Evolutionary conservation across 495 filamentous ascomycete genomes (phyloP).

Genomic region (Hypomontagnella submonticulosa): DNA sequence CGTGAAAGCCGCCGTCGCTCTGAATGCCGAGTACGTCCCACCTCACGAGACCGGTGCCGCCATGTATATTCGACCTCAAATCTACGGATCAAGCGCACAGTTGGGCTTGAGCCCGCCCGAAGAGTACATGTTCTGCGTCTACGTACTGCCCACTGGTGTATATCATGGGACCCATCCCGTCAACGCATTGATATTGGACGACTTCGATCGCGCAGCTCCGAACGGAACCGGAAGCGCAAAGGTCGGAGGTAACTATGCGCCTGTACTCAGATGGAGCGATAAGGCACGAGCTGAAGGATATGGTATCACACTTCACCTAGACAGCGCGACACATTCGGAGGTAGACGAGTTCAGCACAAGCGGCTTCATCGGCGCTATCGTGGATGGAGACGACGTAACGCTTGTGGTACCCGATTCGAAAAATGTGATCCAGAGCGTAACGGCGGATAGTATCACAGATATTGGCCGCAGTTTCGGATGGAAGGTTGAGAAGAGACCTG

Average conservation of each 20-base stretch:
- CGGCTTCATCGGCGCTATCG: constrained; percentile 81
- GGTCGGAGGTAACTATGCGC: constrained; percentile 84
- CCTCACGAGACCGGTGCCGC: constrained; percentile 84
- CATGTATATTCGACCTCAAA: constrained; percentile 86
- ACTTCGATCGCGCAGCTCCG: constrained; percentile 79
- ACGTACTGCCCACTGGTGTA: constrained; percentile 85
- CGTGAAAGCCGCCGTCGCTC: constrained; percentile 80
- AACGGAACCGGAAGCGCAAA: constrained; percentile 79
- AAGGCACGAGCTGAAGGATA: constrained; percentile 76
- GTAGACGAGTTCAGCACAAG: constrained; percentile 92
- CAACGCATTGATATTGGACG: constrained; percentile 79
- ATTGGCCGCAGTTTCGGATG: constrained; percentile 75
- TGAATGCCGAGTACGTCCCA: constrained; percentile 89
- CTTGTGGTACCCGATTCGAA: constrained; percentile 82
- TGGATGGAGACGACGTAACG: constrained; percentile 68
- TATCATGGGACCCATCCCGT: constrained; percentile 89
- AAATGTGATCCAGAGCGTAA: constrained; percentile 86
- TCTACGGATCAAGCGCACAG: constrained; percentile 87
- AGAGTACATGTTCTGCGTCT: constrained; percentile 89
- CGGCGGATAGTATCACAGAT: constrained; percentile 73
- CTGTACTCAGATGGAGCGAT: constrained; percentile 82
- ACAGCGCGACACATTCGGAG: constrained; percentile 79
- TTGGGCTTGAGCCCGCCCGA: constrained; percentile 84
- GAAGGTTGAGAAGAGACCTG: constrained; percentile 70
- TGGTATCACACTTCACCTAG: constrained; percentile 88